phyloP scores from a whole-genome alignment of 2,329 filamentous ascomycete genomes.

The Botrytis galanthina region DNA sequence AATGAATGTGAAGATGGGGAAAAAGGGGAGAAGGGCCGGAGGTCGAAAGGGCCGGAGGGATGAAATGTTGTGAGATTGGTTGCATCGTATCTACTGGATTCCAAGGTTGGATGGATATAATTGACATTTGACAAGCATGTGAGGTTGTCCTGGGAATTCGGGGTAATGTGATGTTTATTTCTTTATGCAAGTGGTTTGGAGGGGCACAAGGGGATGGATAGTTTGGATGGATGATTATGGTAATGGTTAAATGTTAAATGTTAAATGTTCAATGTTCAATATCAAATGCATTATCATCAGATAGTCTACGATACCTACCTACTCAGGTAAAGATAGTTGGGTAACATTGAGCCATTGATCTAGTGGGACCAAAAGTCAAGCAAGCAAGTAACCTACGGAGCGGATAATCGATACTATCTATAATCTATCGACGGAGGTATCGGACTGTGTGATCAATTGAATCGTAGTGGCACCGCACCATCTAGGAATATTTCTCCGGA shows the following conservation, averaged over 20 bases:
- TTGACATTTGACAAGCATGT: not conserved
- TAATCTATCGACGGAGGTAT: not conserved
- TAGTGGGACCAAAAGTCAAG: not conserved
- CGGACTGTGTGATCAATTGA: not conserved
- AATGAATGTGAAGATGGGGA: not conserved
- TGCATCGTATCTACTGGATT: not conserved
- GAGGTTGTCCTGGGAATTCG: not conserved
- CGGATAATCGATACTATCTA: not conserved
- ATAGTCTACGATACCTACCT: not conserved
- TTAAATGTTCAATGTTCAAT: not conserved
- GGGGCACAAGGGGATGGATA: no score
- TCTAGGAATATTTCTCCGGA: not conserved
- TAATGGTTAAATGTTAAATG: not conserved
- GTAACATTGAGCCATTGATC: not conserved
- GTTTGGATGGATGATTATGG: not conserved
- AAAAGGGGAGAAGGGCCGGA: not conserved
- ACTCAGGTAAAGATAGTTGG: not conserved
- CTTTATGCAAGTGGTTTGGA: not conserved
- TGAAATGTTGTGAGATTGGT: not conserved
- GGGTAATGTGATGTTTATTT: not conserved
- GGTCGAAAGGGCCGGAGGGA: slow-evolving; percentile 2
- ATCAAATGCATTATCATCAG: not conserved
- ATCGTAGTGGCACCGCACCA: not conserved
- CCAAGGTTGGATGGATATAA: not conserved
- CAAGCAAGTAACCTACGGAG: not conserved